Base-by-base conservation (phyloP, 306 rosid genomes). In the Pueraria montana region DNA sequence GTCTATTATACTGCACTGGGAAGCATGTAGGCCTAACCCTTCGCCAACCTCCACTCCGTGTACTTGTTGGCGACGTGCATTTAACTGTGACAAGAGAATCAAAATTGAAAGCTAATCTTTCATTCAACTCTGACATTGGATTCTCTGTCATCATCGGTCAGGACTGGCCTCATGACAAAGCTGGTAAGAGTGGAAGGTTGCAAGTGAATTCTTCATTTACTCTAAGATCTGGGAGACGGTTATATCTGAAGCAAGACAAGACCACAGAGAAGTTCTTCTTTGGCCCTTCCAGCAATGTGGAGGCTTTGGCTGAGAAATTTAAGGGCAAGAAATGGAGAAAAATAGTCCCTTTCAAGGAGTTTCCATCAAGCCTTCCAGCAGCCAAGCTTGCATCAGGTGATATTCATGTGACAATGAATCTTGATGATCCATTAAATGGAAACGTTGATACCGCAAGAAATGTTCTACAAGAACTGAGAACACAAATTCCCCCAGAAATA, bases 111-210 rank as follows among this genome's bases (percentile, higher is more conserved):
- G 80, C 89, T n/a, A 63, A 71, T 75, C 82, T 96, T 75, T 89
- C 91, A 1, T 86, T 96, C 26, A 24, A 68, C 75, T 91, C 98
- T 5, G 88, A 91, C 79, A 82, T 92, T 46, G 92, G 90, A 74
- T 96, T 96, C 91, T 89, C 83, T 23, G 91, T 91, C 86, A 92
- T 96, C 96, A 77, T 84, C 20, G 96, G 96, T 53, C 87, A 86
- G 56, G 88, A 87, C 82, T 96, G 99, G 99, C 92, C 98, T n/a
- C 99, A 92, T 56, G 84, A 92, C 87, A 96, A 96, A 86, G 53
- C 83, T 27, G 99, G 99, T 2, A 85, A 87, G 68, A 83, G 36
- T n/a, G 99, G 99, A 63, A 92, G 81, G 71, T 82, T 96, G 83
- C 91, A 90, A 83, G 90, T 84, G 53, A 81, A 73, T 65, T 93